Evolutionary conservation across 495 filamentous ascomycete genomes (phyloP), one percentile per base, ranked within the genome.

Genomic region (Podospora sp.): DNA sequence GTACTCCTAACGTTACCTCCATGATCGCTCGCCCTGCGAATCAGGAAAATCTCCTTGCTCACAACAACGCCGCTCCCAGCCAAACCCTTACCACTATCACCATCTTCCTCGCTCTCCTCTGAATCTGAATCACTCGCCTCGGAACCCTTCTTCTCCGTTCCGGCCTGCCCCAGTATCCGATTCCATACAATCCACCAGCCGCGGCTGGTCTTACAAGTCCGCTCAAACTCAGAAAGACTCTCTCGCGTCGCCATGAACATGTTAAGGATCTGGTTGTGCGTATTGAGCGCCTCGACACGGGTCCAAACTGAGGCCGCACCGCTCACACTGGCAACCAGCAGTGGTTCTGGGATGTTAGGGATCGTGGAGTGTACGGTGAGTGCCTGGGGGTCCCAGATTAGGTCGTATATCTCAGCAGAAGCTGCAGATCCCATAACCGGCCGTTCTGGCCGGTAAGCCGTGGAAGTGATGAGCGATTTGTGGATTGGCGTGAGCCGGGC

Each of bases 171-270:
- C 11, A 88, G 80, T 9, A 94, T 79, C 50, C 91, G 84, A 61
- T 91, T 92, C 94, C 96, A 98, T 60, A 97, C 91, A 27, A 98
- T 83, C 95, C 96, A 99, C 94, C 94, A 99, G 0, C 93, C 93
- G 11, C 93, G 85, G 57, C 82, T 90, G 6, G 94, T 98, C 83
- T 97, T 96, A 77, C 89, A 91, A 14, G 91, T 97, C n/a, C 91
- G 81, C 77, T 98, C 96, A 7, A 89, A 75, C 72, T 94, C 92
- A 16, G 82, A 76, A 1, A 79, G 70, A 12, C 86, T 79, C 20
- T 80, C 78, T 14, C 85, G 83, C 21, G 91, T 92, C 29, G 87
- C 83, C 24, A 79, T 78, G 71, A 92, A 87, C 35, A 91, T 94
- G 68, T 86, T 88, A 16, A 99, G 80, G 35, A 98, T 89, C 68